These are phyloP conservation scores for Epicoccum sorghinum DNA, from an alignment of 2,329 filamentous ascomycete genomes.

Conservation along the genomic window DNA sequence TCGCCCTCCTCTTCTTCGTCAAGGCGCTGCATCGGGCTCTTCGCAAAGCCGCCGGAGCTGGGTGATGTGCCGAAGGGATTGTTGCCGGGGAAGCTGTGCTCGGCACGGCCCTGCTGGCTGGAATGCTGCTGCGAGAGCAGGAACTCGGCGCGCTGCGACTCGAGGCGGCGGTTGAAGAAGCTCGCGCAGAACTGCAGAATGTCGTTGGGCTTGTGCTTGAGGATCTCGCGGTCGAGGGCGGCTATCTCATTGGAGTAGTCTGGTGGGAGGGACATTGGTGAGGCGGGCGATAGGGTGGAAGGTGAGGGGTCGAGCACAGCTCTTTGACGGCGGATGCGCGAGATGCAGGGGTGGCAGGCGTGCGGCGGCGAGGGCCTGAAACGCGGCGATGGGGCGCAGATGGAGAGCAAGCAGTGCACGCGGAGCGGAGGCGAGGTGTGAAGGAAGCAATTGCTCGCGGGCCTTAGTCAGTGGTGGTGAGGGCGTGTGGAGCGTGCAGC, in stretches of 20 bases:
- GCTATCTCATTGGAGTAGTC: constrained; percentile 64
- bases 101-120: constrained; percentile 58
- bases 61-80: constrained; percentile 72
- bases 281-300: constrained; percentile 16
- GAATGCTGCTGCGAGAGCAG: constrained; percentile 57
- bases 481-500: constrained; percentile 20
- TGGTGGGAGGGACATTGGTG: constrained; percentile 49
- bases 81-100: constrained; percentile 75
- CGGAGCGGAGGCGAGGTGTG: neutral
- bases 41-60: constrained; percentile 52
- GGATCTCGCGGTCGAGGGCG: constrained; percentile 66
- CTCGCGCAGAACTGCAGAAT: constrained; percentile 74
- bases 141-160: constrained; percentile 66
- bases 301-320: constrained; percentile 45
- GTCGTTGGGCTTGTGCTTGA: constrained; percentile 65
- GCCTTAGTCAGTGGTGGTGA: constrained; percentile 14
- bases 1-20: constrained; percentile 84
- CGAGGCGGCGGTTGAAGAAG: constrained; percentile 69
- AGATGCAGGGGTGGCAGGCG: constrained; percentile 45
- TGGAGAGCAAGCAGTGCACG: constrained; percentile 4
- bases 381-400: constrained; percentile 34
- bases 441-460: constrained; percentile 12
- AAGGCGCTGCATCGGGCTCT: constrained; percentile 65
- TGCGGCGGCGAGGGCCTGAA: constrained; percentile 33
- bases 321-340: constrained; percentile 47